A percentile compares a stretch with the other conserved stretches of the same genome.
These are phyloP conservation scores for Ulvella scutata DNA, from an alignment of 139 green algal species.

Conservation along the genomic window DNA sequence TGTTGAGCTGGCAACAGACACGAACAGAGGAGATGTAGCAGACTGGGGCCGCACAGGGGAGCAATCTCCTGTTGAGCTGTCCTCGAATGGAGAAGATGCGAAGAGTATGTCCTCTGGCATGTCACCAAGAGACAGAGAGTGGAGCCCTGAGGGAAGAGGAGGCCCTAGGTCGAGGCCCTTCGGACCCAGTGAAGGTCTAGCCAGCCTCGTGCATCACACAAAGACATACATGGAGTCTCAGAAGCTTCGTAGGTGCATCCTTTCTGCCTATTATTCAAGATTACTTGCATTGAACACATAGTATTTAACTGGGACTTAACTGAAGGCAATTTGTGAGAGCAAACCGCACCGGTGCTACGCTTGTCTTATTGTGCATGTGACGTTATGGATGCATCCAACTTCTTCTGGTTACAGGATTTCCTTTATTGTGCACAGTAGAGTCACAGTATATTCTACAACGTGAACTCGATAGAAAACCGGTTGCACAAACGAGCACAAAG, in stretches of 20 bases:
- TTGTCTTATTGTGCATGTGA: too few relatives aligned
- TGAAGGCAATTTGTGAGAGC: too few relatives aligned
- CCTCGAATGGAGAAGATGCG: background rate
- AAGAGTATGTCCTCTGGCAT: background rate
- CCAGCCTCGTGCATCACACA: background rate
- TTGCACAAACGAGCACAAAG: too few relatives aligned
- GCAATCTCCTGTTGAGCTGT: background rate
- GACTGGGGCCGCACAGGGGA: background rate
- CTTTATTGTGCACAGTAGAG: too few relatives aligned
- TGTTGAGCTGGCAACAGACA: background rate
- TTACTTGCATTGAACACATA: too few relatives aligned
- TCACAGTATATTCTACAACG: too few relatives aligned
- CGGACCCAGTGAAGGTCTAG: background rate
- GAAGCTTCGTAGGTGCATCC: background rate
- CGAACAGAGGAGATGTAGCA: background rate
- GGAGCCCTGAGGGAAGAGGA: background rate
- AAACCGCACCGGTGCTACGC: too few relatives aligned
- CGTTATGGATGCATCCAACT: too few relatives aligned
- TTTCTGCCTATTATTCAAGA: too few relatives aligned
- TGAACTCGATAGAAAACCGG: too few relatives aligned
- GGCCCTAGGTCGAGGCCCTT: background rate
- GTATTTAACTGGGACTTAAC: too few relatives aligned
- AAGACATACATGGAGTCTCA: conserved; percentile 9
- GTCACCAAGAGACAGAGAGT: background rate
- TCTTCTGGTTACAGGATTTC: too few relatives aligned